Evolutionary conservation across 192 early-diverging fungal species (phyloP), one percentile per base, ranked within the genome.

Genomic region (Backusella australiensis): DNA sequence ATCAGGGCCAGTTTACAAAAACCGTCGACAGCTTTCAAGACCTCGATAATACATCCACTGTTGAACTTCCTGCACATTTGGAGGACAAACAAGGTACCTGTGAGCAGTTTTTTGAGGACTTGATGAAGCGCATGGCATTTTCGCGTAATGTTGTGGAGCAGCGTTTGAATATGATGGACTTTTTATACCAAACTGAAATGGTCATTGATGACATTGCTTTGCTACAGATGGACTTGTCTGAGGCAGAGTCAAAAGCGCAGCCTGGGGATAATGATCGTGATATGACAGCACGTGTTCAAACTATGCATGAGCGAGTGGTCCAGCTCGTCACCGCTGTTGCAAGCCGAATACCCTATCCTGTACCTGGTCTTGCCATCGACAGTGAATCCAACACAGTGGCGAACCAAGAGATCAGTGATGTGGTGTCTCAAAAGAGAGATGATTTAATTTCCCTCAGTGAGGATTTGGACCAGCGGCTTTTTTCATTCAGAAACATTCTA

Each of bases 81-180:
- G 63, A 82, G 11, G 42, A 46, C 29, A 74, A 79, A 3, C 85
- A 86, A 46, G 46, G 67, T 1, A 67, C 34, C 1, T 75, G 82
- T 38, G 85, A 86, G 52, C 69, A 74, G 14, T 53, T 77, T 39
- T 77, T 82, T 44, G 73, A 80, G 38, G 41, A 75, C 11, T 53
- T 86, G 49, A 69, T 73, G 49, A 49, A 76, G 19, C 77, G 81
- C 3, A 75, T 78, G 12, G 26, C 42, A 0, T 86, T 86, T 42
- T 73, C 81, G 32, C 72, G 81, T 46, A 49, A 78, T 9, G 77
- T 86, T 6, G 74, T 86, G 0, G 75, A 77, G 36, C 85, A 86
- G 36, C 80, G 79, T 14, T 71, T 84, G 32, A 73, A 73, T 21
- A 65, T 86, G 46, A 72, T 80, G 52, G 85, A 86, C 44, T 86